Evolutionary conservation across 495 filamentous ascomycete genomes (phyloP).

Genomic region (Penicillium paradoxum): DNA sequence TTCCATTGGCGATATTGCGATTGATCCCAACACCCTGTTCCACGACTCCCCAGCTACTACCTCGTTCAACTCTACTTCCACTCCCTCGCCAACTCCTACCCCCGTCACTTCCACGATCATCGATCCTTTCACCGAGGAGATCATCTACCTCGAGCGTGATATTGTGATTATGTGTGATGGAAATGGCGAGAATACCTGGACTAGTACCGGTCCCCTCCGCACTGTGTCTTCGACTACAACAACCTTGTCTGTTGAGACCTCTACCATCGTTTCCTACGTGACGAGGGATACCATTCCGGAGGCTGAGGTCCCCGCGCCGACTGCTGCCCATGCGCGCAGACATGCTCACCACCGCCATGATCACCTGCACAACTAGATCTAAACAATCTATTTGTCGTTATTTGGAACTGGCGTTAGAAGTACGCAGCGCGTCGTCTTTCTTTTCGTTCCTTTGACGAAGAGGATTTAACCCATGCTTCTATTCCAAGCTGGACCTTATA

Average conservation of each 20-base stretch:
- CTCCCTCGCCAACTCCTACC: constrained; percentile 22
- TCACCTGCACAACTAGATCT: constrained; percentile 18
- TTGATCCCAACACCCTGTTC: constrained; percentile 7
- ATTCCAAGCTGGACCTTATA: background rate
- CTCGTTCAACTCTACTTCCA: constrained; percentile 11
- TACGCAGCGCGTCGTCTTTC: constrained; percentile 14
- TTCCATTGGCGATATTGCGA: constrained; percentile 4
- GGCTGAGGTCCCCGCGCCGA: constrained; percentile 12
- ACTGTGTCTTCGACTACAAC: constrained; percentile 20
- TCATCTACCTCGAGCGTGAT: constrained; percentile 35
- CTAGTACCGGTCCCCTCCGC: constrained; percentile 16
- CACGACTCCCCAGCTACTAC: constrained; percentile 5
- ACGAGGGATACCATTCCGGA: constrained; percentile 17
- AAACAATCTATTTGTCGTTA: background rate
- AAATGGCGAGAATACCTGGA: constrained; percentile 21
- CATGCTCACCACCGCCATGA: constrained; percentile 28
- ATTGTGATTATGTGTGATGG: constrained; percentile 34
- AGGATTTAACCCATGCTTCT: background rate
- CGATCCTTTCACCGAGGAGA: constrained; percentile 28
- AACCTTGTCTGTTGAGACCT: constrained; percentile 13
- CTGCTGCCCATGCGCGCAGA: constrained; percentile 11
- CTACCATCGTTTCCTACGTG: constrained; percentile 26
- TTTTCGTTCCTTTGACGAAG: background rate
- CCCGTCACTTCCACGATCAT: constrained; percentile 24
- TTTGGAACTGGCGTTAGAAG: background rate